These are phyloP conservation scores for Tylopilus sp. DNA, from an alignment of 768 basidiomycete genomes.

Conservation along the genomic window DNA sequence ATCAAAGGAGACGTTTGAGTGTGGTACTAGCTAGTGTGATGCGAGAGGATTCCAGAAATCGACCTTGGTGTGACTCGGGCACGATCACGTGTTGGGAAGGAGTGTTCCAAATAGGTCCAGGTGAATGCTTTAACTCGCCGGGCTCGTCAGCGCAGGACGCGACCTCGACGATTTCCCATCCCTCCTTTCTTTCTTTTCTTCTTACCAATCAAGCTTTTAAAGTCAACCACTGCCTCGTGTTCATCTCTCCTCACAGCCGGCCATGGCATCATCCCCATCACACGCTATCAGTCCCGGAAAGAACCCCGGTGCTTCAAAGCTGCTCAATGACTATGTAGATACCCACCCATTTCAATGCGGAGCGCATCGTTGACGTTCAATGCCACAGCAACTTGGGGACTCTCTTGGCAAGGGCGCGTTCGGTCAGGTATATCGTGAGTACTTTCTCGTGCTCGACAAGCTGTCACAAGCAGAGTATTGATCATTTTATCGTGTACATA, in stretches of 20 bases:
- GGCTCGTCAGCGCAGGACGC: constrained; percentile 37
- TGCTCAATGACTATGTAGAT: constrained; percentile 65
- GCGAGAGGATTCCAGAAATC: background rate
- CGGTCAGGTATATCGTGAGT: constrained; percentile 94
- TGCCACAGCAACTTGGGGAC: constrained; percentile 85
- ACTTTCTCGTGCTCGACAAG: constrained; percentile 29
- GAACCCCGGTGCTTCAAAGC: constrained; percentile 42
- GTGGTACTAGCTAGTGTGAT: too few relatives aligned
- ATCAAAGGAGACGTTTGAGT: background rate
- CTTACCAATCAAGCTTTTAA: constrained; percentile 8
- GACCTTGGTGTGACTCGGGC: background rate
- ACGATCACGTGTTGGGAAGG: constrained; percentile 20
- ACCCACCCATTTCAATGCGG: background rate
- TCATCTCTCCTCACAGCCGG: background rate
- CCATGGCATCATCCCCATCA: constrained; percentile 24
- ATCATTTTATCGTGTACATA: constrained; percentile 54
- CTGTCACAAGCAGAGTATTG: constrained; percentile 66
- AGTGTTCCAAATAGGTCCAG: constrained; percentile 31
- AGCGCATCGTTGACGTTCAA: constrained; percentile 7
- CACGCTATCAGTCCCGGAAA: constrained; percentile 21
- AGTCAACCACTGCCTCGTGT: background rate
- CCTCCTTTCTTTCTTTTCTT: constrained; percentile 12
- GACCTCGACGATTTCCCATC: constrained; percentile 22
- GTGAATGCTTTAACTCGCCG: constrained; percentile 18
- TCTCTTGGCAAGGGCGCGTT: constrained; percentile 95